Evolutionary conservation across 306 rosid genomes (phyloP), one percentile per base, ranked within the genome.

Genomic region (Sicyos edulis): DNA sequence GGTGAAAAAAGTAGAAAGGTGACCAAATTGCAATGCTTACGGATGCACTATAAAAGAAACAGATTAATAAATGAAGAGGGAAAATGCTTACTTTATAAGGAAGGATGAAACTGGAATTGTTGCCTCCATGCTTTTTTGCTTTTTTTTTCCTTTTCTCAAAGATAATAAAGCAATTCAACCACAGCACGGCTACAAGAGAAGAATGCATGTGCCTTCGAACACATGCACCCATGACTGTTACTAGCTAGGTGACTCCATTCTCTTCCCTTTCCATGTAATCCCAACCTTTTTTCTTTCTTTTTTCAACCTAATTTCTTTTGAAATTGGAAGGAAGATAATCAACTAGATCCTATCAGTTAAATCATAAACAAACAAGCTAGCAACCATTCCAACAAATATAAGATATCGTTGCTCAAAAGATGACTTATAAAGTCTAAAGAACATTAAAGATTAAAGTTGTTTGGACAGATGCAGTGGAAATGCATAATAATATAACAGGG

Each of bases 11-110:
- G 68, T 54, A 78, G 80, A 76, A 72, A 70, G 78, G 32, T 42
- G 71, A 67, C 80, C 77, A 34, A 73, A 74, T 74, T 71, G 84
- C 69, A 45, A 72, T 70, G 85, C 69, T 63, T 63, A 63, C 69
- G 51, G 22, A 22, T n/a, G 51, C 49, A 63, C n/a, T 37, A 63
- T n/a, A 63, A 37, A 40, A 40, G 45, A 40, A 63, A 63, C 12
- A 40, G 29, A 66, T 42, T 12, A 1, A 54, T 67, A 62, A 71
- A 57, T 13, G 44, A 26, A 53, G 49, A 29, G 54, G 22, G 49
- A 45, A 66, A 45, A 66, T 20, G 54, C 19, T 68, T 19, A 68
- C 72, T 68, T 68, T 68, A 14, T 49, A 29, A 68, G 42, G 21
- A 68, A 68, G 72, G 42, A 68, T 49, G 72, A 49, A 47, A 21